These are phyloP conservation scores for Carex littledalei DNA, from an alignment of 176 grass and related monocot species.

Conservation along the genomic window DNA sequence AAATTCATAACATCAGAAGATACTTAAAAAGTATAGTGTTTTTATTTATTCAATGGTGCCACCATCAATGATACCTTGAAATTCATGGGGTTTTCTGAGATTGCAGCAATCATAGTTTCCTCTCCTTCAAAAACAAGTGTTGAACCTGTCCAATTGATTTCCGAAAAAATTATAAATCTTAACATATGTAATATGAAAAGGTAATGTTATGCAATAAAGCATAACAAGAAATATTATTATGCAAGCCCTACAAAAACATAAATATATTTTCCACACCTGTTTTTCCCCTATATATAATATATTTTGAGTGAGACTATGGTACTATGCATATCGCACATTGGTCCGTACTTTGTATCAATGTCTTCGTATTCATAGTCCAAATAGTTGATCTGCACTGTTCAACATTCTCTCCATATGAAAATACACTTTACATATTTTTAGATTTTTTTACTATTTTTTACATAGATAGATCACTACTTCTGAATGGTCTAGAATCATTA, in stretches of 20 bases:
- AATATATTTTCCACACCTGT: neutral
- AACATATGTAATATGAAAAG: neutral
- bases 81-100: slow-evolving; percentile 68
- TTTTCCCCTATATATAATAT: neutral
- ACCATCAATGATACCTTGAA: slow-evolving; percentile 60
- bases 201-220: neutral
- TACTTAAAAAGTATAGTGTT: neutral
- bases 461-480: no score
- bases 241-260: neutral
- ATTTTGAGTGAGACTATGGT: neutral
- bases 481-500: no score
- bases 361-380: no score
- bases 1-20: neutral
- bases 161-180: neutral
- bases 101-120: slow-evolving; percentile 85
- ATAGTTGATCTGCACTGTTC: no score
- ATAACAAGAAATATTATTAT: neutral
- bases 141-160: slow-evolving; percentile 40
- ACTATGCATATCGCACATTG: no score
- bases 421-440: no score
- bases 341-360: no score
- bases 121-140: slow-evolving; percentile 97
- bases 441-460: no score
- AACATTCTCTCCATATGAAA: no score
- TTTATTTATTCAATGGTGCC: neutral